Evolutionary conservation across 129 eudicot genomes (phyloP), one percentile per base, ranked within the genome.

Genomic region (Centrapalus pauciflorus): DNA sequence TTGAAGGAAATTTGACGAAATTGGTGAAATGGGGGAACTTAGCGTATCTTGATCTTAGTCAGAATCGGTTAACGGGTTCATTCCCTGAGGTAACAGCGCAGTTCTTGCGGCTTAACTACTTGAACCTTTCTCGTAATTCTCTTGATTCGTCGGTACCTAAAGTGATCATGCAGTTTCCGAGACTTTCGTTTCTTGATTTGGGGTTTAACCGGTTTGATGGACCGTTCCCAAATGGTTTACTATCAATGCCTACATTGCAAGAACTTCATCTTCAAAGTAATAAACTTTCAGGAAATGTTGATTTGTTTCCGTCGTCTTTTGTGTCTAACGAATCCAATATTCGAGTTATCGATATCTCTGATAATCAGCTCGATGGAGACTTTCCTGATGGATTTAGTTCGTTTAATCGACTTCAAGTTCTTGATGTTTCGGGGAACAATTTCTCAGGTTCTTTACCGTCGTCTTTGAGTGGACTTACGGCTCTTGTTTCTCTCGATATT

Each of bases 31-130:
- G 99, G 99, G 97, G 84, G 19, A 86, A 89, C 74, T 69, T 94
- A n/a, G 97, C 89, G 76, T 60, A 71, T 61, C 95, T 89, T 69
- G 97, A 94, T 69, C 97, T 94, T 33, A 94, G 97, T 33, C 94
- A 76, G 30, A 94, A 94, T 63, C 86, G 33, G 7, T 79, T 94
- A 75, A 63, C 83, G 7, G 97, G 99, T 54, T 5, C 82, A 52
- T 83, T 94, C 64, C 99, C 99, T 12, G 90, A 84, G 72, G 83
- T 68, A 16, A 89, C 95, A 3, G 85, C 90, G 6, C 95, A 89
- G 27, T 94, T 94, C 75, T 62, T 89, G 69, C 90, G 96, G 37
- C 71, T 94, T 34, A 89, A 89, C 72, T 71, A 78, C 76, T 90
- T 94, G 64, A 94, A 94, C 69, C 35, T 94, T 67, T 94, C 99